These are phyloP conservation scores for Backusella circina DNA, from an alignment of 192 early-diverging fungal genomes.

Conservation along the genomic window DNA sequence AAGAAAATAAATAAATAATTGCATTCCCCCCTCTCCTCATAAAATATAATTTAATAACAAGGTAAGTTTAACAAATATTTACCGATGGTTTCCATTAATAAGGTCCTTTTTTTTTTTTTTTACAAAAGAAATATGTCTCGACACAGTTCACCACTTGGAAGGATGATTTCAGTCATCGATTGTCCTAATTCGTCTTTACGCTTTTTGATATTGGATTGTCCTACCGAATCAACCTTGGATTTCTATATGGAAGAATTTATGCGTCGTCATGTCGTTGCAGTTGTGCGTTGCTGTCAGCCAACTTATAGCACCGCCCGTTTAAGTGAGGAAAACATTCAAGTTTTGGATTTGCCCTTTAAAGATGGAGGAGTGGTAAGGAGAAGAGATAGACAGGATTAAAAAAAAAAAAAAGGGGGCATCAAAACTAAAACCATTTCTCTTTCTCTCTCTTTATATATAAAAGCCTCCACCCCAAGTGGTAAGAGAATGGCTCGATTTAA, in stretches of 20 bases:
- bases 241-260: slow-evolving; percentile 72
- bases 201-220: slow-evolving; percentile 91
- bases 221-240: slow-evolving; percentile 71
- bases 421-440: not conserved
- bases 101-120: not conserved
- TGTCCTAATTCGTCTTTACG: slow-evolving; percentile 54
- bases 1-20: not conserved
- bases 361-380: slow-evolving; percentile 76
- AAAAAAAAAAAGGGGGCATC: not conserved
- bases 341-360: slow-evolving; percentile 85
- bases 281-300: slow-evolving; percentile 90
- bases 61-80: not conserved
- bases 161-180: slow-evolving; percentile 61
- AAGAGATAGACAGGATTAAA: not conserved
- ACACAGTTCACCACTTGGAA: slow-evolving; percentile 41
- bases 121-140: not conserved
- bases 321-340: slow-evolving; percentile 55
- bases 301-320: slow-evolving; percentile 69
- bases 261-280: slow-evolving; percentile 72
- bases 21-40: no score
- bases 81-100: not conserved
- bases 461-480: slow-evolving; percentile 44
- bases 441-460: no score
- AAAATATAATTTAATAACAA: not conserved
- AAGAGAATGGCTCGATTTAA: slow-evolving; percentile 58